Base-by-base conservation (phyloP, 257 asterid species). In the Gynochthodes officinalis region DNA sequence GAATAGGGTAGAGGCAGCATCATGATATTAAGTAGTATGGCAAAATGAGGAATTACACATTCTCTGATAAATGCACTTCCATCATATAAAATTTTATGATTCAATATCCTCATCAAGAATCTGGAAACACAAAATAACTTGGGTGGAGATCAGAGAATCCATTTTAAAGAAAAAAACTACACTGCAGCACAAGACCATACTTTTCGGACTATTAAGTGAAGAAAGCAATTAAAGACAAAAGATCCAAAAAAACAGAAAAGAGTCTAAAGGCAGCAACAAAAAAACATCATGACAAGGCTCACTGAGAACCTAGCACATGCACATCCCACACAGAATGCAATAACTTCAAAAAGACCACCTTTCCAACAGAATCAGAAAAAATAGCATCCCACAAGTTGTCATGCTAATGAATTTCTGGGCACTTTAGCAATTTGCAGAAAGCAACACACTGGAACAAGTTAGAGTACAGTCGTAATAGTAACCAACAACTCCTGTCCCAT, bases 331-430 rank as follows among this genome's bases (percentile, higher is more conserved):
- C 3, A 27, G 16, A 46, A 44, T 57, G 61, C 67, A 65, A 25
- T 42, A 69, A 25, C 74, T 70, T 50, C 72, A 57, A 58, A 44
- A 23, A 68, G 72, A 67, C 60, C 74, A 59, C 54, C 39, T 61
- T 28, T 44, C 49, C 27, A 39, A 75, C 44, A 60, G 50, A 54
- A 70, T 70, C 74, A n/a, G 65, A 69, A 39, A 53, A 69, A 37
- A 69, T 69, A 33, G 48, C 40, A 64, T 64, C 23, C 48, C 70
- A 19, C 50, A 61, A 49, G 28, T 33, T 11, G 71, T 53, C 64
- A 18, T 35, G 37, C 64, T 37, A 61, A 43, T 19, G 28, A 57
- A 55, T 23, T 75, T 58, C 49, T 44, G 25, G 64, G 37, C 69
- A 12, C 32, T 67, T 44, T 27, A 48, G 33, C 44, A n/a, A 49